These are phyloP conservation scores for Osmanthus fragrans DNA, from an alignment of 257 asterid genomes.

Conservation along the genomic window DNA sequence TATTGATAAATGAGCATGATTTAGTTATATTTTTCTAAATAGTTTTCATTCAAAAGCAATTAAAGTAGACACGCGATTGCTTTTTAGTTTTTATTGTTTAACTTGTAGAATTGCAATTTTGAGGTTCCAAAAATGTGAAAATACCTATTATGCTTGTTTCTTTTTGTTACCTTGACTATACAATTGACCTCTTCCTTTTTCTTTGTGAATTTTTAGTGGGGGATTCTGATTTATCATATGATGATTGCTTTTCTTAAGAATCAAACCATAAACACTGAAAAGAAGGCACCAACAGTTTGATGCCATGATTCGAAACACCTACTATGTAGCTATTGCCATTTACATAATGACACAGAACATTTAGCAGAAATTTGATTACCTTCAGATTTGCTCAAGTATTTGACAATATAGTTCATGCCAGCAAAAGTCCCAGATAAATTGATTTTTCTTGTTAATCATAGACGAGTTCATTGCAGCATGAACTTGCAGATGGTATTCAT, in stretches of 20 bases:
- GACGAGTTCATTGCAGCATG: not conserved
- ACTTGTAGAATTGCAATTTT: not conserved
- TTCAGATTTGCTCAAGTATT: not conserved
- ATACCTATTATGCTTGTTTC: not conserved
- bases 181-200: not conserved
- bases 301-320: not conserved
- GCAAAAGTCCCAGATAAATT: not conserved
- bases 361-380: not conserved
- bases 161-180: not conserved
- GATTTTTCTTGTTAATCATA: not conserved
- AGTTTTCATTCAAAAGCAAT: not conserved
- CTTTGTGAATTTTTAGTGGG: not conserved
- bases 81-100: not conserved
- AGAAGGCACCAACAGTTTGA: not conserved
- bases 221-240: not conserved
- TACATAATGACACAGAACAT: not conserved
- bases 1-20: not conserved
- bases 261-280: not conserved
- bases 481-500: not conserved
- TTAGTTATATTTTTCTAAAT: not conserved
- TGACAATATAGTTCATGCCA: not conserved
- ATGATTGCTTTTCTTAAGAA: not conserved
- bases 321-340: not conserved
- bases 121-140: not conserved
- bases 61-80: not conserved